Conservation (phyloP, 1,139 yeast genomes). For the Nakaseomyces nivariensis region DNA sequence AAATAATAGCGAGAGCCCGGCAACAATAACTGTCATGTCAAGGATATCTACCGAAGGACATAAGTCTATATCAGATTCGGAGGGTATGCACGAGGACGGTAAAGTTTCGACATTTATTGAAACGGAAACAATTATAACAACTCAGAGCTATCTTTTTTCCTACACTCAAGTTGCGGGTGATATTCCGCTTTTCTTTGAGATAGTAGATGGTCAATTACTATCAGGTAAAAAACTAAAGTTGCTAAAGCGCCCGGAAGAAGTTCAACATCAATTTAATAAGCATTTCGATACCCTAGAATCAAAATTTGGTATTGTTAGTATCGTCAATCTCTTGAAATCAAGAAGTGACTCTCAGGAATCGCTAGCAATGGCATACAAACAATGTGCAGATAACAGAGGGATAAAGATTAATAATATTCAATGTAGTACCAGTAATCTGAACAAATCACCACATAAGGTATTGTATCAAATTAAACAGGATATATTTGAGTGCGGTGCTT, state of each 20-base stretch:
- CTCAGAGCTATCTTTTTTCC: slow-evolving; percentile 43
- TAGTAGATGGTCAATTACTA: slow-evolving; percentile 41
- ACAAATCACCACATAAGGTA: slow-evolving; percentile 34
- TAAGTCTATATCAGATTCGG: slow-evolving; percentile 55
- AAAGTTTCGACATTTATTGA: slow-evolving; percentile 58
- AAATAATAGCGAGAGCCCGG: slow-evolving; percentile 13
- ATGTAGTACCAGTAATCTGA: slow-evolving; percentile 27
- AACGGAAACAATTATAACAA: slow-evolving; percentile 52
- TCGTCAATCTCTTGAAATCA: slow-evolving; percentile 42
- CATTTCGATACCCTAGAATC: slow-evolving; percentile 50
- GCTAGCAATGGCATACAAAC: slow-evolving; percentile 31
- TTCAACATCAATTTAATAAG: slow-evolving; percentile 52
- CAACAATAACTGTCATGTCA: slow-evolving; percentile 50
- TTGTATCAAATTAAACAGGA: slow-evolving; percentile 36
- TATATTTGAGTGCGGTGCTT: slow-evolving; percentile 54
- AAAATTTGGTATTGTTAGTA: slow-evolving; percentile 57
- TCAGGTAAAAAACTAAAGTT: slow-evolving; percentile 44
- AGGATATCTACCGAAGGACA: slow-evolving; percentile 54
- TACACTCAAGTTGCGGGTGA: slow-evolving; percentile 57
- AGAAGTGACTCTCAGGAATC: slow-evolving; percentile 34
- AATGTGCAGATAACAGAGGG: slow-evolving; percentile 25
- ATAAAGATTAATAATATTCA: slow-evolving; percentile 30
- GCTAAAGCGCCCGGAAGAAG: slow-evolving; percentile 52
- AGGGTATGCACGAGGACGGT: slow-evolving; percentile 68
- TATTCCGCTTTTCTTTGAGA: slow-evolving; percentile 56